Evolutionary conservation across 2,329 filamentous ascomycete species (phyloP), one percentile per base, ranked within the genome.

Genomic region (Talaromyces marneffei): DNA sequence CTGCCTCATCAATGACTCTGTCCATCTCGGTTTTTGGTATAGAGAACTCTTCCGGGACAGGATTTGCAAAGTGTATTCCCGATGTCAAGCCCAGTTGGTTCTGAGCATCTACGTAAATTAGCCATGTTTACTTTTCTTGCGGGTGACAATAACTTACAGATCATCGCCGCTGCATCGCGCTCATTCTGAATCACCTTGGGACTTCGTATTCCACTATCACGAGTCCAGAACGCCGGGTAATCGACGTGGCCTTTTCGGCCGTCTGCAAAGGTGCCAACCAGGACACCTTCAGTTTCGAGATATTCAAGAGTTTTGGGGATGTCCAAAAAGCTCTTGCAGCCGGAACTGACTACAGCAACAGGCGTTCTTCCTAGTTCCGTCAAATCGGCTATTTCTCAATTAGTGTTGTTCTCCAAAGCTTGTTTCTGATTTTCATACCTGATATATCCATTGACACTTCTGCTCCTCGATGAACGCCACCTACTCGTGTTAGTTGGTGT

Each of bases 261-360:
- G 74, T 96, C 91, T 25, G 91, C 87, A 78, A 97, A 99, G 2
- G 94, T 97, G 3, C 87, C 89, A 0, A 97, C 92, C 39, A 88
- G 83, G 23, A 91, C 92, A 82, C 80, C 80, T 64, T 88, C 83
- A 0, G 86, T 89, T 70, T 89, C 86, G 3, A 89, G 79, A 67
- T 86, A 87, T 78, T 99, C 94, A 4, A 99, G 81, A 0, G 94
- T 99, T 57, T 91, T 83, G 2, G 89, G 87, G 63, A 97, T 92
- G 71, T 99, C 94, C 39, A 99, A 81, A 74, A 99, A 97, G 64
- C 93, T 94, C 78, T 99, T 99, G 78, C 91, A 95, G 14, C 94
- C 94, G 66, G 90, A 91, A 74, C 88, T 90, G 57, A 99, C 81
- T 2, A 99, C 92, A 27, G 92, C 88, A 57, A 99, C 88, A 10